Base-by-base conservation (phyloP, 2,329 filamentous ascomycete species). In the Penicillium sp. region DNA sequence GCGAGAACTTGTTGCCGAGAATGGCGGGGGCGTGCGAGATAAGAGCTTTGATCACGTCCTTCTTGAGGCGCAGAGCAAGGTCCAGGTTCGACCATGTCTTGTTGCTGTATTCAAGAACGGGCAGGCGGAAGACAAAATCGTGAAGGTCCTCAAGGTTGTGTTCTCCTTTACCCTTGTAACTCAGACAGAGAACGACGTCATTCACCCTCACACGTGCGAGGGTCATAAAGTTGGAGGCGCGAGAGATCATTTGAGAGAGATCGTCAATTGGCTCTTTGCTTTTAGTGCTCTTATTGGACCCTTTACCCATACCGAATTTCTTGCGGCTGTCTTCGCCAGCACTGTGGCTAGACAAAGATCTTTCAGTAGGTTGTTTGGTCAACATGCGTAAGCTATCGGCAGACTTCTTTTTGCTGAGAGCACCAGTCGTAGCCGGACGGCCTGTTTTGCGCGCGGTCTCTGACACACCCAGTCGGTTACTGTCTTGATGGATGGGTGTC, bases 51-150 rank as follows among this genome's bases (percentile, higher is more conserved):
- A 96, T 90, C 54, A 97, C 89, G 43, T 96, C 92, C 70, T 92
- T 95, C 77, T 99, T 97, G 50, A 99, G 81, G 13, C 91, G 89
- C 44, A 97, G 80, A 0, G 93, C 92, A 9, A 99, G 84, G 67
- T 99, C 94, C 7, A 99, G 82, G 70, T 97, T 99, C 7, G 91
- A 97, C 94, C 94, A 99, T 8, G 92, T 97, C 79, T 99, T 99
- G 80, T 99, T 99, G 60, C 91, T 86, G 77, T 96, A 97, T 71
- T 99, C 94, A 43, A 99, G 86, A 2, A 89, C 88, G 3, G 94
- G 94, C 75, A 99, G 84, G 32, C 91, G 87, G 82, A 99, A 99
- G 45, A 99, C 94, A 63, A 99, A 95, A 69, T 97, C 88, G 74
- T 99, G 93, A 14, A 99, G 88, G 72, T 99, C 95, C 75, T 97